Conservation (phyloP, 2,329 filamentous ascomycete genomes). For the Paecilomyces dactylethromorphus region DNA sequence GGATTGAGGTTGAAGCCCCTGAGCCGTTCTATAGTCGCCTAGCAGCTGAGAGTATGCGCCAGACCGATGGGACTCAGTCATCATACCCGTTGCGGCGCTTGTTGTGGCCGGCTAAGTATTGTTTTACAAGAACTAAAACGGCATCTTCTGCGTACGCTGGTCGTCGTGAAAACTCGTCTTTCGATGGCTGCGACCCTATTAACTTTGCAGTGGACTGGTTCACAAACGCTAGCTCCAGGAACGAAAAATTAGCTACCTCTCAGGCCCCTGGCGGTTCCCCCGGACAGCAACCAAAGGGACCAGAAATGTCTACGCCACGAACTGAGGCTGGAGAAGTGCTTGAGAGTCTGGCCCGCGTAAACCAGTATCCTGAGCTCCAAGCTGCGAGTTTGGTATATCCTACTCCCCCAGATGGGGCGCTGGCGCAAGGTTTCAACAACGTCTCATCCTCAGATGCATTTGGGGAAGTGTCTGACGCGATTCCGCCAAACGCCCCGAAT, state of each 20-base stretch:
- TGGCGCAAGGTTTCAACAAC: constrained; percentile 22
- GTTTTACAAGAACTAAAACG: constrained; percentile 30
- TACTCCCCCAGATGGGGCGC: constrained; percentile 46
- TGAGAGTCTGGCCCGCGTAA: constrained; percentile 32
- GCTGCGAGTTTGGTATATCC: constrained; percentile 43
- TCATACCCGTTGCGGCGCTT: constrained; percentile 32
- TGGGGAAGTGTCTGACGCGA: constrained; percentile 21
- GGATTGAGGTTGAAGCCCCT: constrained; percentile 37
- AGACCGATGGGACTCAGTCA: constrained; percentile 19
- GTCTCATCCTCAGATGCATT: constrained; percentile 23
- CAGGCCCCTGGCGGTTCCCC: constrained; percentile 10
- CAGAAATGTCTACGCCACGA: constrained; percentile 16
- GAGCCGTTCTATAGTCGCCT: constrained; percentile 32
- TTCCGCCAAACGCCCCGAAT: constrained; percentile 9
- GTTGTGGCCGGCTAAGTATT: constrained; percentile 39
- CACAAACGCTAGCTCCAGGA: constrained; percentile 17
- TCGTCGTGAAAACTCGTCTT: constrained; percentile 9
- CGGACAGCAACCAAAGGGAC: constrained; percentile 16
- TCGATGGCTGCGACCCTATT: constrained; percentile 29
- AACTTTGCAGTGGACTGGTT: constrained; percentile 38
- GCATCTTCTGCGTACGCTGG: constrained; percentile 10
- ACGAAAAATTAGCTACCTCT: constrained; percentile 7
- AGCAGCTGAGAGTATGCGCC: constrained; percentile 24
- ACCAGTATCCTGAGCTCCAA: constrained; percentile 35
- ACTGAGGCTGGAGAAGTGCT: constrained; percentile 21